phyloP scores from a whole-genome alignment of 176 grass and related monocot species.

The Lolium multiflorum region DNA sequence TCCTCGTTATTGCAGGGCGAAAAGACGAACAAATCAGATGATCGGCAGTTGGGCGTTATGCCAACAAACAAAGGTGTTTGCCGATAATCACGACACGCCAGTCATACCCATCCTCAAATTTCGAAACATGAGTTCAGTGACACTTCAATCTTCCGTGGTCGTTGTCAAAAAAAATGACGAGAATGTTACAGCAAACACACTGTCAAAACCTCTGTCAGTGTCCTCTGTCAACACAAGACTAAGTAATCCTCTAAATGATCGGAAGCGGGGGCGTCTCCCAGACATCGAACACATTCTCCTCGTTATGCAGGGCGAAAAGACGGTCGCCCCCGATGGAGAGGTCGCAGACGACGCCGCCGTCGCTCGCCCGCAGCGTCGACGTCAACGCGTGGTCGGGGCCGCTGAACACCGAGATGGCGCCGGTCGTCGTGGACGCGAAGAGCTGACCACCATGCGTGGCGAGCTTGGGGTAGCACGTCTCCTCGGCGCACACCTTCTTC shows the following conservation, averaged over 20 bases:
- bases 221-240: neutral
- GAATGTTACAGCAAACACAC: too few relatives aligned
- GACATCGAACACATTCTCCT: slow-evolving; percentile 88
- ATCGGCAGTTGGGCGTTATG: too few relatives aligned
- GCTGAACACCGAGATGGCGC: slow-evolving; percentile 79
- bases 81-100: too few relatives aligned
- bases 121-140: too few relatives aligned
- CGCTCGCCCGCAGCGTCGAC: slow-evolving; percentile 62
- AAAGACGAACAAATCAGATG: too few relatives aligned
- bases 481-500: slow-evolving; percentile 50
- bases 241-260: neutral
- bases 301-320: slow-evolving; percentile 73
- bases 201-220: slow-evolving; percentile 9
- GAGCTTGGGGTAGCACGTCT: slow-evolving; percentile 92
- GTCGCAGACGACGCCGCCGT: slow-evolving; percentile 79
- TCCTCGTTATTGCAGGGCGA: slow-evolving; percentile 78
- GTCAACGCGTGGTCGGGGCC: slow-evolving; percentile 75
- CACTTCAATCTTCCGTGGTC: too few relatives aligned
- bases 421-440: slow-evolving; percentile 68
- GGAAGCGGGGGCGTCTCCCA: slow-evolving; percentile 63
- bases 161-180: too few relatives aligned
- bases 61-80: too few relatives aligned
- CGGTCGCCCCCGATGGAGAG: slow-evolving; percentile 85
- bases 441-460: slow-evolving; percentile 73
- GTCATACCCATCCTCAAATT: too few relatives aligned